Evolutionary conservation across 805 yeast species (phyloP).

Genomic region (Cyberlindnera petersonii): DNA sequence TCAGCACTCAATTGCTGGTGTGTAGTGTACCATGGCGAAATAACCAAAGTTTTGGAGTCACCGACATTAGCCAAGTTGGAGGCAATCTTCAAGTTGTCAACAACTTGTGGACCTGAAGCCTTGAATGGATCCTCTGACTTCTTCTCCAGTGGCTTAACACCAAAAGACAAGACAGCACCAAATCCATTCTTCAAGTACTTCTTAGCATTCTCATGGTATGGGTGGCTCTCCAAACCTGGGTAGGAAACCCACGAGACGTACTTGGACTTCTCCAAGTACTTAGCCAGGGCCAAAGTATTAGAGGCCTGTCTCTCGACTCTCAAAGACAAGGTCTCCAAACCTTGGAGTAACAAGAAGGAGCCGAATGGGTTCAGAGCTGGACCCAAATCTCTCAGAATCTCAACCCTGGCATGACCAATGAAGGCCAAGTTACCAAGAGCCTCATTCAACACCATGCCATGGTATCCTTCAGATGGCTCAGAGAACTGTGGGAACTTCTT

Average conservation of each 20-base stretch:
- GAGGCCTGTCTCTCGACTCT: slow-evolving; percentile 90
- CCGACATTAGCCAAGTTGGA: slow-evolving; percentile 96
- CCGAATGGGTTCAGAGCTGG: slow-evolving; percentile 87
- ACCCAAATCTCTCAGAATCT: slow-evolving; percentile 87
- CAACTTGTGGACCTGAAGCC: slow-evolving; percentile 79
- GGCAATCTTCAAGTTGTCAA: slow-evolving; percentile 78
- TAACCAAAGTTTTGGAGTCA: slow-evolving; percentile 90
- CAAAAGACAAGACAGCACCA: slow-evolving; percentile 88
- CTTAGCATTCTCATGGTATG: slow-evolving; percentile 75
- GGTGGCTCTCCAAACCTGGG: slow-evolving; percentile 79
- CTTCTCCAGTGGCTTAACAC: slow-evolving; percentile 65
- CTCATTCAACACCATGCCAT: slow-evolving; percentile 79
- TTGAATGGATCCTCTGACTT: slow-evolving; percentile 57
- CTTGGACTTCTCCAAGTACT: slow-evolving; percentile 65
- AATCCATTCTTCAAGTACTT: slow-evolving; percentile 77
- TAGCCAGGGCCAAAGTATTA: slow-evolving; percentile 78
- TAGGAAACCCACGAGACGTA: slow-evolving; percentile 88
- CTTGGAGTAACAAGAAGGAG: slow-evolving; percentile 81
- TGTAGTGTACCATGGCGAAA: slow-evolving; percentile 94
- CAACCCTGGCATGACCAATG: slow-evolving; percentile 76
- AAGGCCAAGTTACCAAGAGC: slow-evolving; percentile 78
- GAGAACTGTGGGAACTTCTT: slow-evolving; percentile 89
- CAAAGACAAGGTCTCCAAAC: slow-evolving; percentile 89
- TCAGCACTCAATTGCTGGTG: slow-evolving; percentile 86
- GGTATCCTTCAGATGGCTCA: slow-evolving; percentile 89